Base-by-base conservation (phyloP, 2,329 filamentous ascomycete genomes). In the Clonostachys rosea region DNA sequence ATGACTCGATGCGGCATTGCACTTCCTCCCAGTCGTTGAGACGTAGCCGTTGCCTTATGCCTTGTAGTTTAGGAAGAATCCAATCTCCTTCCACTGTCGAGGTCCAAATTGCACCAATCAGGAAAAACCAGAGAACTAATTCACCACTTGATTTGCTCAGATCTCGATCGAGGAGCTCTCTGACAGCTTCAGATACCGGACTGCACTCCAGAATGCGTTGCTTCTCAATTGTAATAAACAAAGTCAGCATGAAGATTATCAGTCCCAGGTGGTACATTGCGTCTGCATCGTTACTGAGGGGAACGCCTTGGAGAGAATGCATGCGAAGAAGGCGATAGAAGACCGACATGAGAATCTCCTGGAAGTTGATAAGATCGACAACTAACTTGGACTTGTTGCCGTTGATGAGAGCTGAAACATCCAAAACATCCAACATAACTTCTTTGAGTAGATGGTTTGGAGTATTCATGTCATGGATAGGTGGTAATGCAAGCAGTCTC, bases 401-500 rank as follows among this genome's bases (percentile, higher is more conserved):
- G 13, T 43, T 43, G 42, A 43, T 30, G 6, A 43, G 24, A 11
- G 16, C 11, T 12, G 18, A 43, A 30, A 43, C 5, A 30, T 33
- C 18, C 6, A 33, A 30, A 11, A n/a, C 34, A 33, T 43, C 42
- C 13, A 43, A 30, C 13, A 43, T 2, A 24, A 12, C n/a, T 43
- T 33, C 17, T 43, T n/a, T 18, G 16, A 33, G 42, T 34, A 13
- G 11, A 30, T 9, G 41, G 12, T n/a, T 42, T 13, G 16, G 13
- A 30, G 20, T n/a, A n/a, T 24, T 20, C n/a, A 14, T 17, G 41
- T 10, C 16, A 14, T 24, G 30, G 41, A 17, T 24, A 42, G 58
- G 51, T 8, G 53, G 50, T 16, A 61, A 40, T 30, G 62, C 53
- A 10, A 61, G 55, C n/a, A 52, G 41, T 62, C 56, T 5, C 55